Conservation (phyloP, 164 flowering plant genomes). For the Berberis thunbergii region DNA sequence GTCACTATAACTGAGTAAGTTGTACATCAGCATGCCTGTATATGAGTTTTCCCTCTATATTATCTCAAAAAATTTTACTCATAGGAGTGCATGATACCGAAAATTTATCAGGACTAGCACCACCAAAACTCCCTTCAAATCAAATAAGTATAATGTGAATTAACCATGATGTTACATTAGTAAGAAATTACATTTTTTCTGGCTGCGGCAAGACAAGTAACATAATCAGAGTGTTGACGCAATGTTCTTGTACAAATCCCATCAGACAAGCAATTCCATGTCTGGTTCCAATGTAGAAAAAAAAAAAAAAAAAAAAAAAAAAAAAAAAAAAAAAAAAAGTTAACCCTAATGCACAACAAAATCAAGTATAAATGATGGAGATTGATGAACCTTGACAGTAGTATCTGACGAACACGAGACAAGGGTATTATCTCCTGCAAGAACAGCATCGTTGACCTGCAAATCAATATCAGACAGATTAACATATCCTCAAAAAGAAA, state of each 20-base stretch:
- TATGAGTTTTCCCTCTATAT: no score
- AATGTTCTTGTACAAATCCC: slow-evolving; percentile 77
- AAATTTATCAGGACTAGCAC: no score
- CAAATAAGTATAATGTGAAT: no score
- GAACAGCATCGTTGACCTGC: slow-evolving; percentile 91
- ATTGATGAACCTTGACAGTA: slow-evolving; percentile 65
- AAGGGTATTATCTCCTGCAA: slow-evolving; percentile 66
- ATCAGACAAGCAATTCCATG: slow-evolving; percentile 83
- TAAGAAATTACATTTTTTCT: slow-evolving; percentile 68
- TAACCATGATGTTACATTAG: neutral
- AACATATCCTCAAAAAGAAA: slow-evolving; percentile 11
- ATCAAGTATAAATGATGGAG: neutral
- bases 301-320: no score
- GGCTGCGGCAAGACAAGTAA: slow-evolving; percentile 87
- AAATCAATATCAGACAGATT: no score
- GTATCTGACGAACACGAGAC: slow-evolving; percentile 96
- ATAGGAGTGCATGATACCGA: no score
- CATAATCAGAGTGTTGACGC: slow-evolving; percentile 91
- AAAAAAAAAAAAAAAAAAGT: neutral
- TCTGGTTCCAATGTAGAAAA: slow-evolving; percentile 24
- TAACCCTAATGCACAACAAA: neutral
- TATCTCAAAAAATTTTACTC: no score
- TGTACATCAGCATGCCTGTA: no score
- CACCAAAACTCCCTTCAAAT: no score
- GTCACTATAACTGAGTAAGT: slow-evolving; percentile 34